These are phyloP conservation scores for Xerocomellus amylosporus DNA, from an alignment of 768 basidiomycete species.

Conservation along the genomic window DNA sequence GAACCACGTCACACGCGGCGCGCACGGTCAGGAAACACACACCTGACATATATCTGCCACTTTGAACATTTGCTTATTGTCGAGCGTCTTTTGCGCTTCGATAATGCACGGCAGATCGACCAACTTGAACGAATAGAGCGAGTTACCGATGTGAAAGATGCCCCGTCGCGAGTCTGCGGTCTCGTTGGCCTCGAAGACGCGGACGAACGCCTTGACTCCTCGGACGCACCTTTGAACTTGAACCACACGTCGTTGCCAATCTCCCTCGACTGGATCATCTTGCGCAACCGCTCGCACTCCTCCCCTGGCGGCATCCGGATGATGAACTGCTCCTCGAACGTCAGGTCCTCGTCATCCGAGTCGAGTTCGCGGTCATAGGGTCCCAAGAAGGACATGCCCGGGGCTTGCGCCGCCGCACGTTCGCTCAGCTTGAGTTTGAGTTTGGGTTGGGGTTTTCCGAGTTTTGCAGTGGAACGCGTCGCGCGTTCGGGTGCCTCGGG, in stretches of 20 bases:
- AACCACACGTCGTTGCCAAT: constrained; percentile 88
- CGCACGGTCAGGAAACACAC: constrained; percentile 12
- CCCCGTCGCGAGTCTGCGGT: constrained; percentile 82
- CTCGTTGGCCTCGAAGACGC: constrained; percentile 12
- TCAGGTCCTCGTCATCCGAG: constrained; percentile 90
- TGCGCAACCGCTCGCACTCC: constrained; percentile 73
- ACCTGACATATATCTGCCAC: constrained; percentile 98
- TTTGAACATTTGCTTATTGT: constrained; percentile 97
- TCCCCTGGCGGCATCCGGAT: constrained; percentile 84
- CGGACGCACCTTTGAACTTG: constrained; percentile 84
- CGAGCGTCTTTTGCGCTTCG: constrained; percentile 93
- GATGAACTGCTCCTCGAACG: constrained; percentile 97
- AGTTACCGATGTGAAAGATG: constrained; percentile 81
- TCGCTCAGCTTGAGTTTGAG: constrained; percentile 87
- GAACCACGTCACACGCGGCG: constrained; percentile 10
- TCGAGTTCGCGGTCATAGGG: constrained; percentile 93
- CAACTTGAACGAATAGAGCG: constrained; percentile 83
- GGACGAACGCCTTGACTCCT: background rate
- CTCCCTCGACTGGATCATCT: constrained; percentile 79
- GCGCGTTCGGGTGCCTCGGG: constrained; percentile 43
- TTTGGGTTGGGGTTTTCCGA: constrained; percentile 60
- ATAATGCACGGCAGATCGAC: constrained; percentile 94
- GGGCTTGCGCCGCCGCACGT: constrained; percentile 74
- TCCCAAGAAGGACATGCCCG: constrained; percentile 86
- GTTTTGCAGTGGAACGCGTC: constrained; percentile 53